Evolutionary conservation across 805 yeast species (phyloP), one percentile per base, ranked within the genome.

Genomic region (Saturnispora sanitii): DNA sequence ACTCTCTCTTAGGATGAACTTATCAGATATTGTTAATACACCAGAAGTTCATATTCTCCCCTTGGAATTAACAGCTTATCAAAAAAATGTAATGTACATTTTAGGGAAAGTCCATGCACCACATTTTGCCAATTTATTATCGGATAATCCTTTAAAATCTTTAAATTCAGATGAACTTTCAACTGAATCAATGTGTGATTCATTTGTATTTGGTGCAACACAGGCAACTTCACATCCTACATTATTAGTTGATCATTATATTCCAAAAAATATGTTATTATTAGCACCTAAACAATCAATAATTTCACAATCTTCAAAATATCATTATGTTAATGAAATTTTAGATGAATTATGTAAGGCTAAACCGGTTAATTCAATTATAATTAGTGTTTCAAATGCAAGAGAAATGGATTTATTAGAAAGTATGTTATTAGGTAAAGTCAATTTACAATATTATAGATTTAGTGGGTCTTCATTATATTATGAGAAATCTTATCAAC

Each of bases 351-450:
- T 49, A 55, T 59, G 48, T 51, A 46, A 55, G 42, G 32, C 43
- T 17, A 45, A 49, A 11, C 43, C 44, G 29, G 32, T 44, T 2
- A 55, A 50, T 20, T 56, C 65, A 12, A 49, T 70, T 3, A 54
- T 68, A 4, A 65, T 82, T 9, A 71, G 78, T 3, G 80, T 86
- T 0, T 69, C 72, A 28, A 72, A 68, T 50, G 68, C 79, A 18
- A 78, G 80, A 52, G 92, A 82, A 52, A 56, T 82, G 46, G 94
- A 87, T 53, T 61, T 87, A 35, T 67, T 87, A 6, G 96, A 87
- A 57, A 82, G 88, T 0, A 66, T 81, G 34, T 53, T 86, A 12
- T 64, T 82, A n/a, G 96, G 95, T 2, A 76, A 83, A 51, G 65
- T 65, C 28, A 55, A 53, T 9, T 58, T 84, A 29, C 69, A 71